phyloP scores from a whole-genome alignment of 768 basidiomycete genomes.

The Amanita thiersii region DNA sequence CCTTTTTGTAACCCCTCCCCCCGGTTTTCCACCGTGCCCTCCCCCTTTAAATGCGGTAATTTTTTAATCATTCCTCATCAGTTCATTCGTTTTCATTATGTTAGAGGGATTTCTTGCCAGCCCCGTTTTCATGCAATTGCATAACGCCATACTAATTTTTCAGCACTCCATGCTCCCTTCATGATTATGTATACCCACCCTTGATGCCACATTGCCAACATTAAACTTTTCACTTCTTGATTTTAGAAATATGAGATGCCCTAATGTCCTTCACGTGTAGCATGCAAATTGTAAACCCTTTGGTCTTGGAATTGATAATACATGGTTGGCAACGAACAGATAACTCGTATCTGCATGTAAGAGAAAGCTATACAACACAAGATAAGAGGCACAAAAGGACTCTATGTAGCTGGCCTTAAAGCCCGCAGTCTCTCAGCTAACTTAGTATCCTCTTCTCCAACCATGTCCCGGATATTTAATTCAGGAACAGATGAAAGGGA shows the following conservation, averaged over 20 bases:
- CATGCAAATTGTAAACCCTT: constrained; percentile 5
- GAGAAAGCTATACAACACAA: not conserved
- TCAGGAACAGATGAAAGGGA: constrained; percentile 54
- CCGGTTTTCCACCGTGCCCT: not conserved
- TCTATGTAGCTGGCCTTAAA: constrained; percentile 54
- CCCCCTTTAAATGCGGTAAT: too few relatives aligned
- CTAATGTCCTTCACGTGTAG: too few relatives aligned
- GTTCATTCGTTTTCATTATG: too few relatives aligned
- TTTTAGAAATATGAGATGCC: too few relatives aligned
- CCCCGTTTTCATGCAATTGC: too few relatives aligned
- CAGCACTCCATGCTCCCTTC: not conserved
- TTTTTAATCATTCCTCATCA: too few relatives aligned
- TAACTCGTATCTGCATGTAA: too few relatives aligned
- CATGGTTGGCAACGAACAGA: not conserved
- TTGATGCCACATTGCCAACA: too few relatives aligned
- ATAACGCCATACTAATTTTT: not conserved
- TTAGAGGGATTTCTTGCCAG: too few relatives aligned
- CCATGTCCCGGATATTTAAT: constrained; percentile 38
- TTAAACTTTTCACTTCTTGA: too few relatives aligned
- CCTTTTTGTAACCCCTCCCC: not conserved
- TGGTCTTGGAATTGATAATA: not conserved
- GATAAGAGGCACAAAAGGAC: not conserved
- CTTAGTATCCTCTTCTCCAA: constrained; percentile 71
- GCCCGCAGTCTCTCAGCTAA: constrained; percentile 87
- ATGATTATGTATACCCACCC: not conserved